Conservation (phyloP, 2,329 filamentous ascomycete species). For the Xylariaceae sp. region DNA sequence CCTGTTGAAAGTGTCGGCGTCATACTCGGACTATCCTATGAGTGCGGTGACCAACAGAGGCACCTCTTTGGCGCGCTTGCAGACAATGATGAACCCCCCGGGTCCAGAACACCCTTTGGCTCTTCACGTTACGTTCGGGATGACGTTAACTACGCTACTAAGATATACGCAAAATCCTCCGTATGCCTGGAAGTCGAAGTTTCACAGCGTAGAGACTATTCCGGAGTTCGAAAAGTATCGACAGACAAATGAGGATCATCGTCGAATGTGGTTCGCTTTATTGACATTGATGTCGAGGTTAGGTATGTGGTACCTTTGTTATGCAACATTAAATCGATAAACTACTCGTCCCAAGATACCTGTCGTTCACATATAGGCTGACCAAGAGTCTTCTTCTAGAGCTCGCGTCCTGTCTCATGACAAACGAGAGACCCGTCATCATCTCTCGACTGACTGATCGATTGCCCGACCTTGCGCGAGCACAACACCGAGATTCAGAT, state of each 20-base stretch:
- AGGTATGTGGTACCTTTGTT: conserved; percentile 10
- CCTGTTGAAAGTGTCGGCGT: conserved; percentile 13
- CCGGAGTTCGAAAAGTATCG: conserved; percentile 10
- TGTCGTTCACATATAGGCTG: background rate
- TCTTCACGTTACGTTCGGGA: conserved; percentile 11
- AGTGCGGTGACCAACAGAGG: conserved; percentile 9
- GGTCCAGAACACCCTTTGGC: conserved; percentile 6
- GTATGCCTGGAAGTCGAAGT: conserved; percentile 15
- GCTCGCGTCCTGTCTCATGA: conserved; percentile 15
- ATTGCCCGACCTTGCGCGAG: background rate
- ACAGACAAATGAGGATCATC: conserved; percentile 3
- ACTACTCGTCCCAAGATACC: background rate
- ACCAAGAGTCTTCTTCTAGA: conserved; percentile 3
- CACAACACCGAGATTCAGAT: background rate
- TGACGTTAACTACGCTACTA: conserved; percentile 12
- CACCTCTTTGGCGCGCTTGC: conserved; percentile 12
- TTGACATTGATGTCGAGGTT: conserved; percentile 16
- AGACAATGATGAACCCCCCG: conserved; percentile 11
- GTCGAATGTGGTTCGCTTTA: conserved; percentile 11
- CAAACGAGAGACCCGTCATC: conserved; percentile 4
- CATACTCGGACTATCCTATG: conserved; percentile 5
- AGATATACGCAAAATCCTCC: conserved; percentile 6
- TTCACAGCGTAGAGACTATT: conserved; percentile 11
- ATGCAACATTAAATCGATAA: background rate
- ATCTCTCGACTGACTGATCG: conserved; percentile 10